These are phyloP conservation scores for Steccherinum ochraceum DNA, from an alignment of 768 basidiomycete genomes.

Conservation along the genomic window DNA sequence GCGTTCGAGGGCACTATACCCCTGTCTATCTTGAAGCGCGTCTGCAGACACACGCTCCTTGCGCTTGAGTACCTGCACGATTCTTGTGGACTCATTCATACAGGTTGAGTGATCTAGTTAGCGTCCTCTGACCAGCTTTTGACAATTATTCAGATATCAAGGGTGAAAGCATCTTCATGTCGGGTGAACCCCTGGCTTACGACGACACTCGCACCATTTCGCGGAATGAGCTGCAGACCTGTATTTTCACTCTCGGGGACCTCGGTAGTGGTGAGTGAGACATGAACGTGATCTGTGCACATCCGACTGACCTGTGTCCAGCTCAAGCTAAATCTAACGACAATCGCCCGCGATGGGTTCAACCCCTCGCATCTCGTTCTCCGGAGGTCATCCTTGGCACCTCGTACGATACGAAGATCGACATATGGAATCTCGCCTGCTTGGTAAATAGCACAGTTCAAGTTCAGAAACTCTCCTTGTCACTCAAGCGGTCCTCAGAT, in stretches of 20 bases:
- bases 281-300: not conserved
- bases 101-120: no score
- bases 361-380: conserved; percentile 3
- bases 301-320: not conserved
- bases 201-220: not conserved
- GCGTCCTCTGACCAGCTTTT: no score
- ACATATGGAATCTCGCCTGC: conserved; percentile 7
- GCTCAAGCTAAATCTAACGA: not conserved
- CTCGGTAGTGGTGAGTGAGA: no score
- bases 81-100: no score
- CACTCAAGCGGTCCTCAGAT: not conserved
- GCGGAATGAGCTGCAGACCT: not conserved
- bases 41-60: no score
- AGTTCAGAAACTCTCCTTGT: no score
- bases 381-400: conserved; percentile 4
- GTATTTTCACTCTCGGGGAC: not conserved
- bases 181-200: not conserved
- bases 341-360: not conserved
- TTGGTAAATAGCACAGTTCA: not conserved
- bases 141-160: no score
- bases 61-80: no score
- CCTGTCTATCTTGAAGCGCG: no score
- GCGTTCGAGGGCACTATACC: no score
- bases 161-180: conserved; percentile 3
- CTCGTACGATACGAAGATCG: conserved; percentile 1